These are phyloP conservation scores for Thalassia testudinum DNA, from an alignment of 116 monocot genomes.

Conservation along the genomic window DNA sequence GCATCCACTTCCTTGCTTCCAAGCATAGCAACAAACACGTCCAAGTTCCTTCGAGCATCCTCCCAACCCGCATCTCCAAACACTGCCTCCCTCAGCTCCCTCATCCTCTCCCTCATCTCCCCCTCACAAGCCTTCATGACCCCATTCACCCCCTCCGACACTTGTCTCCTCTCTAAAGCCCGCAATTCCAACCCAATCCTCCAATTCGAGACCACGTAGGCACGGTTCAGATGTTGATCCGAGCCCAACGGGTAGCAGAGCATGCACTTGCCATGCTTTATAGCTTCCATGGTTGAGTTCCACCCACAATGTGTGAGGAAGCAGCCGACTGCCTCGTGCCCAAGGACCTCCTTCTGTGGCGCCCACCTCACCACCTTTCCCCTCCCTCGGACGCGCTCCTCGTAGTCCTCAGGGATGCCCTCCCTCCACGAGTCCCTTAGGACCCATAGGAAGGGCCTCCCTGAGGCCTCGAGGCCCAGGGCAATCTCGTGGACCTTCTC, in stretches of 20 bases:
- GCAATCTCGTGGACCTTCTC: slow-evolving; percentile 42
- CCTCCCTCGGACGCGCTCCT: slow-evolving; percentile 4
- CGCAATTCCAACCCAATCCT: slow-evolving; percentile 22
- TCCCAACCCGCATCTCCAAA: too few relatives aligned
- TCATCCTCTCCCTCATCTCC: too few relatives aligned
- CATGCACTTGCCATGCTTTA: slow-evolving; percentile 18
- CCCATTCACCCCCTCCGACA: background rate
- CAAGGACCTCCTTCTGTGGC: slow-evolving; percentile 42
- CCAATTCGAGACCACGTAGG: slow-evolving; percentile 33
- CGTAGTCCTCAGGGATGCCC: slow-evolving; percentile 32
- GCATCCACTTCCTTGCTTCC: too few relatives aligned
- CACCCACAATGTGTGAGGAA: slow-evolving; percentile 57
- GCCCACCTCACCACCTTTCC: slow-evolving; percentile 56
- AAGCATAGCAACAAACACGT: too few relatives aligned
- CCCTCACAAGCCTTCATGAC: too few relatives aligned
- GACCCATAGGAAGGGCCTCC: slow-evolving; percentile 51
- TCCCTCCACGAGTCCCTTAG: slow-evolving; percentile 24
- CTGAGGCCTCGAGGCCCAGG: slow-evolving; percentile 27
- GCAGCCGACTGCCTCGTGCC: slow-evolving; percentile 29
- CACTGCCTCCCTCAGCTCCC: too few relatives aligned
- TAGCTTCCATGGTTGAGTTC: slow-evolving; percentile 69
- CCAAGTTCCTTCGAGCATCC: too few relatives aligned
- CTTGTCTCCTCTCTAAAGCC: background rate
- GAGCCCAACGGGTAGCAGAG: slow-evolving; percentile 41
- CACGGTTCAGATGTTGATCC: slow-evolving; percentile 40